phyloP scores from a whole-genome alignment of 257 asterid genomes.

The Linaria vulgaris region DNA sequence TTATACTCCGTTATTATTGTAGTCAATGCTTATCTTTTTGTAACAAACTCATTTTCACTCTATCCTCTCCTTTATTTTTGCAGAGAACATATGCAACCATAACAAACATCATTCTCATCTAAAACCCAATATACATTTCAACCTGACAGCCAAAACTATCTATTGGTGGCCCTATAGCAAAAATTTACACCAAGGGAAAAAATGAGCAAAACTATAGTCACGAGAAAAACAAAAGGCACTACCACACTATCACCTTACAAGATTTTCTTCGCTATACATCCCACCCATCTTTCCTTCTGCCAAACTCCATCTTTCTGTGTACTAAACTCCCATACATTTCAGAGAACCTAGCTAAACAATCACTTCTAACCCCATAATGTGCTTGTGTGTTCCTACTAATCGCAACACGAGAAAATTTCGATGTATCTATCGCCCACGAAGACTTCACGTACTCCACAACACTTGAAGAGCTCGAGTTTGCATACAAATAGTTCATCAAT shows the following conservation, averaged over 20 bases:
- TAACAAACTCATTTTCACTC: too few species aligned
- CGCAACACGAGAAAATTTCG: slow-evolving; percentile 79
- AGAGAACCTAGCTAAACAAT: slow-evolving; percentile 54
- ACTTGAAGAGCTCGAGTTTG: slow-evolving; percentile 59
- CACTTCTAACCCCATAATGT: slow-evolving; percentile 57
- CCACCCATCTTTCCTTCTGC: slow-evolving; percentile 87
- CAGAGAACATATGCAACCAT: too few species aligned
- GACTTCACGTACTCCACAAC: slow-evolving; percentile 55
- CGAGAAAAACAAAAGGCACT: too few species aligned
- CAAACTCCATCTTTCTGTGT: slow-evolving; percentile 53
- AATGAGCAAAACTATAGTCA: too few species aligned
- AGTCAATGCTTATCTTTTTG: too few species aligned
- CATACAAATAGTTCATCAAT: slow-evolving; percentile 82
- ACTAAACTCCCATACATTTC: slow-evolving; percentile 70
- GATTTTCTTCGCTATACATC: slow-evolving; percentile 56
- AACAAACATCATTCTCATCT: background rate
- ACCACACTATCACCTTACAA: background rate
- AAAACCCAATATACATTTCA: slow-evolving; percentile 1
- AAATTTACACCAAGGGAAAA: slow-evolving; percentile 3
- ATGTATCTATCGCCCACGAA: slow-evolving; percentile 56
- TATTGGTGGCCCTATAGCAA: background rate
- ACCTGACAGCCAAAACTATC: background rate
- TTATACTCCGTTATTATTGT: too few species aligned
- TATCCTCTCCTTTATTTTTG: too few species aligned
- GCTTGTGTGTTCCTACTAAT: slow-evolving; percentile 64